Conservation (phyloP, 768 basidiomycete species). For the Postia placenta region DNA sequence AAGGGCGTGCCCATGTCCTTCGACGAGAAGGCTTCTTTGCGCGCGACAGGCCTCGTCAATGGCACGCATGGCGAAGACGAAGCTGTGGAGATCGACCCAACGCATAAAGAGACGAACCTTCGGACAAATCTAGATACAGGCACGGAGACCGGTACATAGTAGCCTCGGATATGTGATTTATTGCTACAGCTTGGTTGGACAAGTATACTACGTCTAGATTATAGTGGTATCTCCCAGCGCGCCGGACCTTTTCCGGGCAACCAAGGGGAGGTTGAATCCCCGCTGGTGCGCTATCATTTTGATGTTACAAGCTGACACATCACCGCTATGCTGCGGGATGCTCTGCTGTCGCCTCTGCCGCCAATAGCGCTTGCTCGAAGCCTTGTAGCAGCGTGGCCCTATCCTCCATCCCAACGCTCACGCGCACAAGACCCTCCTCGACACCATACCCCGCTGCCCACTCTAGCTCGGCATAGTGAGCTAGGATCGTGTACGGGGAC, state of each 20-base stretch:
- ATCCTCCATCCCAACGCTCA: slow-evolving; percentile 91
- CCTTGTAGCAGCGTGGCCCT: slow-evolving; percentile 43
- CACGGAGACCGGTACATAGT: not conserved
- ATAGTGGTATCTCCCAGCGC: not conserved
- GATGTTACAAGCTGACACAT: not conserved
- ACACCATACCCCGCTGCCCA: slow-evolving; percentile 91
- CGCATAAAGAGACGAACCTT: not conserved
- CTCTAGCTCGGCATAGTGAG: slow-evolving; percentile 82
- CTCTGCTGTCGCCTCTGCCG: slow-evolving; percentile 48
- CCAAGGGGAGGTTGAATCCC: slow-evolving; percentile 2
- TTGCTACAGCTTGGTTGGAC: slow-evolving; percentile 6
- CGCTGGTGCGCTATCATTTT: not conserved
- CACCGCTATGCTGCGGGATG: not conserved
- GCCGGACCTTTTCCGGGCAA: not conserved
- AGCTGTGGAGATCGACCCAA: slow-evolving; percentile 8
- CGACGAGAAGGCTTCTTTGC: slow-evolving; percentile 19
- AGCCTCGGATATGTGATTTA: not conserved
- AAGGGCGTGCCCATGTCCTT: slow-evolving; percentile 15
- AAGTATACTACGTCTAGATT: slow-evolving; percentile 3
- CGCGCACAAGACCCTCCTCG: slow-evolving; percentile 74
- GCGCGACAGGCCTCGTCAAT: not conserved
- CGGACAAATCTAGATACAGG: slow-evolving; percentile 4
- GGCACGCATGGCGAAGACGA: not conserved
- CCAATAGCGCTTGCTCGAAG: slow-evolving; percentile 61
- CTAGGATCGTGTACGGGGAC: slow-evolving; percentile 89